Base-by-base conservation (phyloP, 2,329 filamentous ascomycete species). In the Rhynchosporium graminicola region DNA sequence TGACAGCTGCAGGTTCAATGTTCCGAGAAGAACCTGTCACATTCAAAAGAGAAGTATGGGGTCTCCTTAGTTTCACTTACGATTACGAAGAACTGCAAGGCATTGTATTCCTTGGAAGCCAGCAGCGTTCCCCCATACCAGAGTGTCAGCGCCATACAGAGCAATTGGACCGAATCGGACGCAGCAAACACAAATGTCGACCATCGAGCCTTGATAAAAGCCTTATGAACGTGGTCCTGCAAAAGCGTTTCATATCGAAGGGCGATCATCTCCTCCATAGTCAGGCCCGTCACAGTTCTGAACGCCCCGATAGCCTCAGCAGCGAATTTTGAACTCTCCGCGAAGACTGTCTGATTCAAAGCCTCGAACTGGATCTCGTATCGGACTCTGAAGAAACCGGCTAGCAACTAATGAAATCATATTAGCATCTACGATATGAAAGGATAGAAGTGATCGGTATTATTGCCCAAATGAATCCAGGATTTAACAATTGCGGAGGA, bases 301-400 rank as follows among this genome's bases (percentile, higher is more conserved):
- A 61, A 63, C 0, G 85, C 85, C 1, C 81, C 79, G 6, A 88
- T 83, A 10, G 84, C 81, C 71, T 89, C 86, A 0, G 83, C 80
- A 2, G 84, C 86, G 66, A 88, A 88, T 67, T 86, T 82, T 1
- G 85, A 84, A 65, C 84, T 87, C 55, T 83, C 80, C 4, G 80
- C 80, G 70, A 87, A 88, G 0, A 87, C 82, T 8, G 77, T 76
- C 3, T 82, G 80, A 61, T 85, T 87, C 74, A 82, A 78, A 48
- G 78, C 75, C 58, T 86, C 84, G 57, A 87, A 84, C 62, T 82
- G 78, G n/a, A 79, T 74, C 69, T 85, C 83, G 33, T 82, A 78
- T n/a, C 78, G 76, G 48, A 86, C 75, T 12, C 83, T 78, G 65
- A 80, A 74, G 64, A 79, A 84, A 26, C 67, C 64, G 13, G 63